These are phyloP conservation scores for Ceratocystis destructans DNA, from an alignment of 2,329 filamentous ascomycete species.

Conservation along the genomic window DNA sequence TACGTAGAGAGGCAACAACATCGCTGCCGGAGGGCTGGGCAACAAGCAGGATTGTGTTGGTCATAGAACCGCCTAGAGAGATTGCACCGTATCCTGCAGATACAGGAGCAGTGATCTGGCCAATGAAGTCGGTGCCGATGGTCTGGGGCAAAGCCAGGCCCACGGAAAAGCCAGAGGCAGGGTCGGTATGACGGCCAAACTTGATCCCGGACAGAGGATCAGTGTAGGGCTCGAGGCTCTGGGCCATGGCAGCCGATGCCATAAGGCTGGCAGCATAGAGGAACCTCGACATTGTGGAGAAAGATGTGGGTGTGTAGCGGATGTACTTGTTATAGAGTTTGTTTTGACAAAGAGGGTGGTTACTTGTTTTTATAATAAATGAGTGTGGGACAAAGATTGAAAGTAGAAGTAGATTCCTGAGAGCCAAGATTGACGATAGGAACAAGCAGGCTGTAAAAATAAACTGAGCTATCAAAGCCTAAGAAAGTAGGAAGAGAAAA, in stretches of 20 bases:
- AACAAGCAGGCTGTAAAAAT: not conserved
- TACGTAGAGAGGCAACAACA: constrained; percentile 26
- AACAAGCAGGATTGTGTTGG: constrained; percentile 34
- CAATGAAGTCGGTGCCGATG: constrained; percentile 39
- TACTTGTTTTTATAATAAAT: not conserved
- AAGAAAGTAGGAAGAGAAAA: constrained; percentile 5
- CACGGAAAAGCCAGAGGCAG: constrained; percentile 31
- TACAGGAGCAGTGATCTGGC: constrained; percentile 35
- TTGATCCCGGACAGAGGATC: constrained; percentile 35
- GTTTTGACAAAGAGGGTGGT: not conserved
- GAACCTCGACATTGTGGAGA: constrained; percentile 11
- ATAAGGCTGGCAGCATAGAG: constrained; percentile 11
- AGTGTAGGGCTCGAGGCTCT: constrained; percentile 25
- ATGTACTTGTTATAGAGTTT: not conserved
- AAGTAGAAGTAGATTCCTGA: not conserved
- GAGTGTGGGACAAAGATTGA: not conserved
- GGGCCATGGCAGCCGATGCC: constrained; percentile 11
- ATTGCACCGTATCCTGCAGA: constrained; percentile 36
- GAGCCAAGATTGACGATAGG: not conserved
- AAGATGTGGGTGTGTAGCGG: not conserved
- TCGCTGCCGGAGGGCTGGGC: constrained; percentile 36
- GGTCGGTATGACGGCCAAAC: constrained; percentile 27
- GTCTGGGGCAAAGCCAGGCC: constrained; percentile 39
- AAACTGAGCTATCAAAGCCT: not conserved
- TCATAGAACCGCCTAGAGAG: constrained; percentile 35